Percentiles rank a stretch among this genome's conserved stretches.
Conservation (phyloP, 495 filamentous ascomycete genomes). For the Aspergillus diversus region DNA sequence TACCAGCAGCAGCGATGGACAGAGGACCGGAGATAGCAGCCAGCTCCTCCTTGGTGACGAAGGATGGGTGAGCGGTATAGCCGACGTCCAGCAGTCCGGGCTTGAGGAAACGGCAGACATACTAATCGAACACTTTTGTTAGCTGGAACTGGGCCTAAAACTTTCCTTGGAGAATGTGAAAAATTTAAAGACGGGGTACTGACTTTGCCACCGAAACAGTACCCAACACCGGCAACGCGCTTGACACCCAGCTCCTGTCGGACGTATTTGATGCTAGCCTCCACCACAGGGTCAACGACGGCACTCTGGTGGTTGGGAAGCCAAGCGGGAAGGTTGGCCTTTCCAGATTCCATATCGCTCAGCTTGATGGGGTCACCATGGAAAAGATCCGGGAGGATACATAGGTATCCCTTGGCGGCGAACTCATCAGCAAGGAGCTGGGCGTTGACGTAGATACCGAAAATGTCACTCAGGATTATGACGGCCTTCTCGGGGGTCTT, state of each 20-base stretch:
- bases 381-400: conserved; percentile 77
- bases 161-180: background rate
- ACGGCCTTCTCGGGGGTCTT: conserved; percentile 47
- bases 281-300: conserved; percentile 67
- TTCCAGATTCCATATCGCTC: conserved; percentile 57
- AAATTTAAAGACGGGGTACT: conserved; percentile 5
- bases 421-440: conserved; percentile 84
- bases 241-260: conserved; percentile 60
- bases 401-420: conserved; percentile 79
- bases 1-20: conserved; percentile 74
- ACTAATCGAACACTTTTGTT: conserved; percentile 28
- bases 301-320: conserved; percentile 56
- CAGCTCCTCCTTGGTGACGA: conserved; percentile 77
- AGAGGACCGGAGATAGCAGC: conserved; percentile 70
- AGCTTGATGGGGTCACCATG: conserved; percentile 64
- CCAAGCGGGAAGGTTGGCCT: conserved; percentile 67
- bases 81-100: conserved; percentile 62
- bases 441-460: conserved; percentile 75
- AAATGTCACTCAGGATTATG: conserved; percentile 63
- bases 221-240: conserved; percentile 64
- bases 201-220: conserved; percentile 54
- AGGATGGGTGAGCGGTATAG: conserved; percentile 76
- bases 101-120: conserved; percentile 50
- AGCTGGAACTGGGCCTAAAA: background rate
- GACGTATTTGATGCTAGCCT: conserved; percentile 60